These are phyloP conservation scores for Candida awuae DNA, from an alignment of 805 yeast genomes.

Conservation along the genomic window DNA sequence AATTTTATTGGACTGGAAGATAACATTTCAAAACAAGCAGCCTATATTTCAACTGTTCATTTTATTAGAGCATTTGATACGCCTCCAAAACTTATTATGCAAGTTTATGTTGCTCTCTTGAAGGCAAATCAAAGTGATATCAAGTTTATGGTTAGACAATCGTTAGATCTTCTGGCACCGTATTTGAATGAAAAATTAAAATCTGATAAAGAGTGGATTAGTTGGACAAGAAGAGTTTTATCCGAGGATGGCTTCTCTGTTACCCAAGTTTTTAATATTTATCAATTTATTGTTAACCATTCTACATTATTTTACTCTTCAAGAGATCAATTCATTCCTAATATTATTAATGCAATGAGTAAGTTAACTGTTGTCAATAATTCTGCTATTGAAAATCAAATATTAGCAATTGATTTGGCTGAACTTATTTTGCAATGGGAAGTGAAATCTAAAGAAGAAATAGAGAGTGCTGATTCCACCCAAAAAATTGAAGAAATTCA, in stretches of 20 bases:
- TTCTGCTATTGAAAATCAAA: conserved; percentile 73
- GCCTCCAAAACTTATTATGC: conserved; percentile 80
- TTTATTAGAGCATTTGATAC: conserved; percentile 86
- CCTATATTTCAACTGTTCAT: conserved; percentile 79
- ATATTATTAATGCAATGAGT: conserved; percentile 87
- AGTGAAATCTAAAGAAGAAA: conserved; percentile 24
- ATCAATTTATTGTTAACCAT: conserved; percentile 81
- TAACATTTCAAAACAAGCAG: conserved; percentile 80
- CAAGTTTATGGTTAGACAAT: conserved; percentile 73
- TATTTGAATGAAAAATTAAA: conserved; percentile 69
- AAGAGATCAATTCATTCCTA: conserved; percentile 82
- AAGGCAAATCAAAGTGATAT: conserved; percentile 83
- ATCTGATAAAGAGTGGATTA: conserved; percentile 65
- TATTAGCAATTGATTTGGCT: conserved; percentile 81
- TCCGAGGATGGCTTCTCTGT: conserved; percentile 86
- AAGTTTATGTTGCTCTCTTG: conserved; percentile 82
- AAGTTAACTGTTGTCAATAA: conserved; percentile 72
- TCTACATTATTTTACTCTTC: conserved; percentile 78
- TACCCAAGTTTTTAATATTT: conserved; percentile 77
- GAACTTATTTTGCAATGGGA: conserved; percentile 87
- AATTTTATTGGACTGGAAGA: conserved; percentile 85
- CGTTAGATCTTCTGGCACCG: conserved; percentile 82
- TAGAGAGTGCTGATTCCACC: conserved; percentile 1
- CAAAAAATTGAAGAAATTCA: neutral
- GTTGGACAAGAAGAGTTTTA: conserved; percentile 88